phyloP scores from a whole-genome alignment of 805 yeast genomes.

The Saccharomycopsis schoenii region DNA sequence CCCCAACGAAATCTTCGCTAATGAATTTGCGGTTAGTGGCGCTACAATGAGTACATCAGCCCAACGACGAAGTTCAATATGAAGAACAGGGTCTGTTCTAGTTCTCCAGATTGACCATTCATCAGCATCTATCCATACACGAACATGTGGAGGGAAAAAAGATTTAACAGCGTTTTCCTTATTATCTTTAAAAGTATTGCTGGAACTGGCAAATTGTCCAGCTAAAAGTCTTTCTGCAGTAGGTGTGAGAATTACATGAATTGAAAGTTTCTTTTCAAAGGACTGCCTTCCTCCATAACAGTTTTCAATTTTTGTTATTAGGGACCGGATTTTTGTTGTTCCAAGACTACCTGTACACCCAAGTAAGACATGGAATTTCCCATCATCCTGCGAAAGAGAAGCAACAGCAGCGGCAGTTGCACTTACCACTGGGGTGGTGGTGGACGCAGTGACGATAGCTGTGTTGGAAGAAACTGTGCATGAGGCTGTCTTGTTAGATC shows the following conservation, averaged over 20 bases:
- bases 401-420: background rate
- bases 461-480: background rate
- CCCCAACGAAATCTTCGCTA: conserved; percentile 83
- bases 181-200: conserved; percentile 33
- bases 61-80: conserved; percentile 92
- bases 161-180: background rate
- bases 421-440: background rate
- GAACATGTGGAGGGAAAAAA: conserved; percentile 50
- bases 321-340: conserved; percentile 65
- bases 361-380: conserved; percentile 72
- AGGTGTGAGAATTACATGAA: conserved; percentile 77
- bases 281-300: conserved; percentile 43
- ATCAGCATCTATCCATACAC: conserved; percentile 87
- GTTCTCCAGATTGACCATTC: conserved; percentile 88
- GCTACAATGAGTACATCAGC: conserved; percentile 89
- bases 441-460: background rate
- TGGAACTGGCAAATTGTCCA: background rate
- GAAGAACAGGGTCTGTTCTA: conserved; percentile 84
- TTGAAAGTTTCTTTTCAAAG: conserved; percentile 50
- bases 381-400: conserved; percentile 64
- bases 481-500: background rate
- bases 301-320: conserved; percentile 72
- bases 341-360: conserved; percentile 90
- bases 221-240: conserved; percentile 74
- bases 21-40: conserved; percentile 90